Conservation (phyloP, 2,329 filamentous ascomycete species). For the Penicillium crustosum region DNA sequence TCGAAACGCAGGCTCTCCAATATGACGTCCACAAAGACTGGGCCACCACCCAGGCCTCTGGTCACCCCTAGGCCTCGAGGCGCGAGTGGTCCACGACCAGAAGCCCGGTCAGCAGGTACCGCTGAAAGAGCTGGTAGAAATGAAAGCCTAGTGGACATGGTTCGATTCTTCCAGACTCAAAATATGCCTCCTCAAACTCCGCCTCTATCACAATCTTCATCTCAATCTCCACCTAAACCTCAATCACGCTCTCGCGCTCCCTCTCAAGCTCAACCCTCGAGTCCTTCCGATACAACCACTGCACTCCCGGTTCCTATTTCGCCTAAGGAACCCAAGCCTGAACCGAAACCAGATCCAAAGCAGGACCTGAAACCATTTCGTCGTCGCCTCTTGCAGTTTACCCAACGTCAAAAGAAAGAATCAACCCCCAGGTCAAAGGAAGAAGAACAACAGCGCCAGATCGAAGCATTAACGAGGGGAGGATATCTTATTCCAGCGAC, state of each 20-base stretch:
- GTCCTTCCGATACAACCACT: constrained; percentile 24
- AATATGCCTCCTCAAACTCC: constrained; percentile 17
- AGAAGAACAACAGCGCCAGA: constrained; percentile 29
- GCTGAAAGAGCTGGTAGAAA: constrained; percentile 31
- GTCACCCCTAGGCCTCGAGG: constrained; percentile 15
- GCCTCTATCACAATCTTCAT: constrained; percentile 13
- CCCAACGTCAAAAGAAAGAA: constrained; percentile 34
- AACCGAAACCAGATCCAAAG: constrained; percentile 11
- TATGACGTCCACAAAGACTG: constrained; percentile 23
- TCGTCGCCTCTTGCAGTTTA: constrained; percentile 38
- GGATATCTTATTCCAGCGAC: constrained; percentile 28
- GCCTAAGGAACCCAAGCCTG: constrained; percentile 11
- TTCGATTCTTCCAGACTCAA: constrained; percentile 39
- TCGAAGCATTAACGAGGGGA: constrained; percentile 33
- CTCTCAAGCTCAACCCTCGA: constrained; percentile 6
- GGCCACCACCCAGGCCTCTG: constrained; percentile 13
- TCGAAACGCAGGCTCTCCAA: constrained; percentile 25
- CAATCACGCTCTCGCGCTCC: neutral
- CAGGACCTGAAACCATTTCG: constrained; percentile 30
- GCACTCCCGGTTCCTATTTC: constrained; percentile 27
- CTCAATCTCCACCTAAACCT: constrained; percentile 15
- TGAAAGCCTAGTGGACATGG: constrained; percentile 37
- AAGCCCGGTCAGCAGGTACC: constrained; percentile 34
- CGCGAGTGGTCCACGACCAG: constrained; percentile 14
- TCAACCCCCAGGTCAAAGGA: constrained; percentile 23